Conservation (phyloP, 2,329 filamentous ascomycete genomes). For the Dactylellina cionopaga region DNA sequence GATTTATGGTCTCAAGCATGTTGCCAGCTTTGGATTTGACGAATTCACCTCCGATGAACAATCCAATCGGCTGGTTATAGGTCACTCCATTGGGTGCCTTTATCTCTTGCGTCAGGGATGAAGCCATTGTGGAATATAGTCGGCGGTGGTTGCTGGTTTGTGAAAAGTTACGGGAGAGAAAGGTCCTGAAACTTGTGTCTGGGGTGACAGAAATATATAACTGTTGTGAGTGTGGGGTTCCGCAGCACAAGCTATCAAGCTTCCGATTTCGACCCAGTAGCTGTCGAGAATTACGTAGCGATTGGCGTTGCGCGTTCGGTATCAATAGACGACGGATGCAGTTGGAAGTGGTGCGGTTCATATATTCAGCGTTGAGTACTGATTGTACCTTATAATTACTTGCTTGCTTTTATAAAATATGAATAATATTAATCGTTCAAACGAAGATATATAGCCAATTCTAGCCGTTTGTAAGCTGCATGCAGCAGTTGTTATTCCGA, state of each 20-base stretch:
- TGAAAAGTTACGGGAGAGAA: slow-evolving; percentile 28
- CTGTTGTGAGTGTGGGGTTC: slow-evolving; percentile 38
- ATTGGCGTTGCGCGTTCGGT: slow-evolving; percentile 26
- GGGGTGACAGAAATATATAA: slow-evolving; percentile 53
- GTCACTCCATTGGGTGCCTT: slow-evolving; percentile 79
- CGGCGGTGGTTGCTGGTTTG: slow-evolving; percentile 22
- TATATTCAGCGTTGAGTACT: slow-evolving; percentile 19
- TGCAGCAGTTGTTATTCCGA: too few relatives aligned
- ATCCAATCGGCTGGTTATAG: slow-evolving; percentile 68
- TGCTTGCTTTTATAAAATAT: too few relatives aligned
- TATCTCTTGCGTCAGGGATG: slow-evolving; percentile 64
- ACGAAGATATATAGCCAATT: not conserved
- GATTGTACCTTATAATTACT: too few relatives aligned
- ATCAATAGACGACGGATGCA: slow-evolving; percentile 30
- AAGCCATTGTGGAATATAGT: slow-evolving; percentile 53
- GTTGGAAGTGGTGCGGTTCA: slow-evolving; percentile 28
- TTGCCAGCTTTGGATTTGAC: slow-evolving; percentile 73
- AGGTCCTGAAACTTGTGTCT: slow-evolving; percentile 50
- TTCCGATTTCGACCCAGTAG: not conserved
- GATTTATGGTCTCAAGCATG: slow-evolving; percentile 75
- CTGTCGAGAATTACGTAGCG: slow-evolving; percentile 14
- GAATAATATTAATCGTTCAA: not conserved
- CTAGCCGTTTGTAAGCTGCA: slow-evolving; percentile 42
- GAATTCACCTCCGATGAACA: slow-evolving; percentile 87
- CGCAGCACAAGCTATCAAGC: slow-evolving; percentile 15